Base-by-base conservation (phyloP, 2,329 filamentous ascomycete species). In the Aspergillus arachidicola region DNA sequence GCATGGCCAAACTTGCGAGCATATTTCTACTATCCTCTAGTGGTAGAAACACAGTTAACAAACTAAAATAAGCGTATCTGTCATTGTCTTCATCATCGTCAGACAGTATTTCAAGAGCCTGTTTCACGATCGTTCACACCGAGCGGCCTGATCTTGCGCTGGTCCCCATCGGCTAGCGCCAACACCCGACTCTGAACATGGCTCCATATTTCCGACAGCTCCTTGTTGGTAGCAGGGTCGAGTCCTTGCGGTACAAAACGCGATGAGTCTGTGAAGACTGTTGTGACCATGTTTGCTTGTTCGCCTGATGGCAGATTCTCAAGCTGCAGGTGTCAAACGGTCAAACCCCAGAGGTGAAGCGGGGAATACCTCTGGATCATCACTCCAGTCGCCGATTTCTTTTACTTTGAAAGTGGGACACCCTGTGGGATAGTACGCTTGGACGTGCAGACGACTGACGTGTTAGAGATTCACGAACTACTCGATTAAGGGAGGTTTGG, bases 71-170 rank as follows among this genome's bases (percentile, higher is more conserved):
- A 6, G 69, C 72, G 12, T 70, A 59, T 43, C 61, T 69, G 54
- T 75, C 73, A 56, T 74, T 76, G 19, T 64, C 64, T 12, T 61
- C 55, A 45, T 76, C 73, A 6, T 71, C 63, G 48, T 76, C 73
- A 3, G 65, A 70, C 4, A 76, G 62, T 32, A 74, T 64, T 57
- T 76, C 73, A 19, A 75, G 51, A 1, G 70, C 70, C 1, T 71
- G 46, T 54, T 71, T 70, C 32, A 75, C 60, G n/a, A 67, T 23
- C 46, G 26, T 28, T 50, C 26, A 50, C 46, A 19, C 26, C 46
- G 26, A 50, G 46, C 26, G 46, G 46, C 16, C 26, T 28, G 7
- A 50, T 28, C 26, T 26, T 50, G 14, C 46, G 46, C 12, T 26
- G 12, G 46, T 50, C 46, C 26, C 46, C 46, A 50, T 28, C 23